These are phyloP conservation scores for Termitomyces sp. DNA, from an alignment of 768 basidiomycete genomes.

Conservation along the genomic window DNA sequence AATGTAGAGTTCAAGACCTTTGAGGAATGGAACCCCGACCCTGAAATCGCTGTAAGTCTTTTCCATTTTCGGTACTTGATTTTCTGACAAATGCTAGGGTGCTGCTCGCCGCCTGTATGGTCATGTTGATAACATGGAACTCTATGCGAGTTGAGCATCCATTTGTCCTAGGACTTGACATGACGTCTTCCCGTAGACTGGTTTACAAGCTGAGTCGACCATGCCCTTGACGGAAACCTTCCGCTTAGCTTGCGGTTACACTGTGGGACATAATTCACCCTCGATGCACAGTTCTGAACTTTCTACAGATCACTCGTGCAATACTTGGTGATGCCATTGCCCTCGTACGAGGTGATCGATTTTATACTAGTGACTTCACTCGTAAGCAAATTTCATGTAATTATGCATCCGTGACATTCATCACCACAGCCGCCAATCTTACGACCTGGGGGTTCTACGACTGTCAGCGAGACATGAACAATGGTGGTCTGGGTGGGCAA, in stretches of 20 bases:
- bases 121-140: conserved; percentile 28
- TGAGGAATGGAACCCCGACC: conserved; percentile 50
- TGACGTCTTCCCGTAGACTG: conserved; percentile 12
- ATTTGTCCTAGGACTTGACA: background rate
- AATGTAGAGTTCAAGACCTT: conserved; percentile 35
- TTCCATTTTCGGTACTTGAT: background rate
- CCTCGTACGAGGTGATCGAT: conserved; percentile 48
- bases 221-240: conserved; percentile 24
- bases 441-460: conserved; percentile 52
- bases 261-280: conserved; percentile 10
- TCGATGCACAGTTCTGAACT: background rate
- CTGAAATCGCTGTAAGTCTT: conserved; percentile 33
- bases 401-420: background rate
- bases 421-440: conserved; percentile 29
- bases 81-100: background rate
- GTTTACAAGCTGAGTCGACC: conserved; percentile 26
- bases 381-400: conserved; percentile 23
- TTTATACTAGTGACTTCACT: conserved; percentile 46
- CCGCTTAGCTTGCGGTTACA: conserved; percentile 25
- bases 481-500: conserved; percentile 21
- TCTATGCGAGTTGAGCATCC: conserved; percentile 19
- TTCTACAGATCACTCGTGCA: conserved; percentile 34
- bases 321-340: conserved; percentile 51
- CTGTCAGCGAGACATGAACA: conserved; percentile 32
- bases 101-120: conserved; percentile 27